Evolutionary conservation across 176 grass and related monocot genomes (phyloP), one percentile per base, ranked within the genome.

Genomic region (Raddia guianensis): DNA sequence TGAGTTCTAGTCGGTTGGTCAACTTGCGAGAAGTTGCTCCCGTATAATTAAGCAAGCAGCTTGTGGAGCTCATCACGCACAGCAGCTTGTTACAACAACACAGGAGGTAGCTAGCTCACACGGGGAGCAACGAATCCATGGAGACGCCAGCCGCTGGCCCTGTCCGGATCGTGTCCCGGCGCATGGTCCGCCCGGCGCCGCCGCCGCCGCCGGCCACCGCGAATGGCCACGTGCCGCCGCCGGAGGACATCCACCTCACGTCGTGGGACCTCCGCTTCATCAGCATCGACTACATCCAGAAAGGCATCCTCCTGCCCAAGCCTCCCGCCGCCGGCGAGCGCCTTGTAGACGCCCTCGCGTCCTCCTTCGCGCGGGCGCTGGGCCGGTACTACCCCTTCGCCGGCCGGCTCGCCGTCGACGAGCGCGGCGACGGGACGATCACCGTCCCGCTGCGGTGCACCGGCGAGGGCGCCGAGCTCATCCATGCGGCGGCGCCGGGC

Each of bases 301-400:
- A 78, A 35, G 74, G 66, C 46, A 3, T 78, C 47, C 65, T 85
- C 18, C 66, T 85, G 12, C 55, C 73, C 1, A 85, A 45, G n/a
- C 74, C 82, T 32, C 74, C 82, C 1, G 45, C 8, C 21, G 44
- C 37, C 37, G 37, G 12, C 44, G 45, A 35, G 2, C 2, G 0
- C 18, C 58, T 81, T 2, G 58, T 87, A 63, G 16, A 83, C n/a
- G 12, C 5, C 9, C 48, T 87, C 0, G 49, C 7, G 3, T 46
- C 57, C 5, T 85, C 87, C 35, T 81, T 90, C 33, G 42, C 85
- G 13, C 64, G 19, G 9, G 72, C 84, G 1, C 87, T 93, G 5
- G 49, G 12, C 6, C 60, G 37, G 4, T 93, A 87, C 84, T 87
- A 89, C 67, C 81, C 87, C 65, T 82, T 90, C 12, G 83, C 87